Base-by-base conservation (phyloP, 2,329 filamentous ascomycete species). In the Colletotrichum liriopes region DNA sequence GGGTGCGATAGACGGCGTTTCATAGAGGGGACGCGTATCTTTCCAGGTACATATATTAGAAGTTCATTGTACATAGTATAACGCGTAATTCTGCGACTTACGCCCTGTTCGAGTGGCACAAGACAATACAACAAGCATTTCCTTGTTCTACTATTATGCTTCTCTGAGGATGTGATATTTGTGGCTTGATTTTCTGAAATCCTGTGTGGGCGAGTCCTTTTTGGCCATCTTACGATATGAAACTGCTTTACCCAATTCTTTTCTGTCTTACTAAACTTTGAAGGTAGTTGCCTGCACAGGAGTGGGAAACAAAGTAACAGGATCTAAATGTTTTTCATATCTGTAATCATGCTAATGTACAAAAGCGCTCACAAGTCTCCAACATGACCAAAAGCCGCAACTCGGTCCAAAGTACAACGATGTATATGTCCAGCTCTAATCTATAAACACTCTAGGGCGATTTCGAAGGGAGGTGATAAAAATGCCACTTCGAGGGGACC, bases 41-140 rank as follows among this genome's bases (percentile, higher is more conserved):
- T 69, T 61, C 52, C 47, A 43, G 69, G 58, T 59, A 59, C n/a
- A 72, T 68, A 72, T 68, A 72, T 59, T 69, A 72, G 45, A 72
- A 69, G 43, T 72, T 68, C 52, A 39, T 52, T 69, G 69, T 72
- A 72, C 58, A 72, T 72, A 72, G 45, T 60, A 64, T 62, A 45
- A 29, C 26, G 58, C 65, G 69, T 72, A 72, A 68, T 69, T 72
- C 65, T 59, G 51, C 23, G 69, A 68, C 14, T 68, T 72, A 64
- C 65, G 59, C 69, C 58, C 20, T 32, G 49, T 71, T 49, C 4
- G 52, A 72, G 69, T 64, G 69, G 69, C 65, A 72, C 43, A 20
- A 55, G 52, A 37, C 52, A 61, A 61, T 61, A 49, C 23, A 69
- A 54, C 61, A 64, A 58, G 58, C 58, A 32, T 58, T 47, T 58